Evolutionary conservation across 495 filamentous ascomycete species (phyloP), one percentile per base, ranked within the genome.

Genomic region (Aspergillus asperescens): DNA sequence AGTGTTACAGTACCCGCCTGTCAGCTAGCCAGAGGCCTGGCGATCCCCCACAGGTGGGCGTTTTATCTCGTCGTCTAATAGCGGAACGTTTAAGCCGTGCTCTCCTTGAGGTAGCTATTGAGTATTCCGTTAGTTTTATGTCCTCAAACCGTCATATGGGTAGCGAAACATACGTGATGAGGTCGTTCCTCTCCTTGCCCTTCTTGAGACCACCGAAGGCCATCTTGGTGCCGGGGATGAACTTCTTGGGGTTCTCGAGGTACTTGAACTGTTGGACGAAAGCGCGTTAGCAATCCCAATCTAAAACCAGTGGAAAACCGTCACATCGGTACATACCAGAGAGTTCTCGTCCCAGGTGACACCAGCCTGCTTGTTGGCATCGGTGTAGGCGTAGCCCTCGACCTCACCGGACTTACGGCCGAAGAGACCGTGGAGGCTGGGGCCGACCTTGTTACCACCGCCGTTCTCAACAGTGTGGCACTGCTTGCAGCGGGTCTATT

Each of bases 201-300:
- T 99, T 99, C 92, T 99, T 99, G 62, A 99, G 80, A 68, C 93
- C 93, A 78, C 93, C 93, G 73, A 99, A 99, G 66, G 93, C 93
- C 93, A 99, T 99, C 89, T 99, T 99, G 74, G 93, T 99, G 61
- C 93, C 93, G 63, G 93, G 94, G 57, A 99, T 97, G 84, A 84
- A 92, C 75, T 92, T 92, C 79, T 92, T 92, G 61, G 88, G 88
- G 80, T 92, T 92, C 77, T 92, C 88, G 64, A 92, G 84, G 79
- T 92, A 92, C 55, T 82, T 76, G 69, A 89, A 92, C 87, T 89
- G 60, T 43, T 59, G 8, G 24, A 25, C 16, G 40, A 46, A 38
- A 65, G 65, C 38, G 27, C 16, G 29, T 60, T 53, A 55, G 60
- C 10, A 28, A 48, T 40, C 4, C n/a, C n/a, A 10, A 15, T n/a